phyloP scores from a whole-genome alignment of 2,329 filamentous ascomycete genomes.

The Gaeumannomyces tritici region DNA sequence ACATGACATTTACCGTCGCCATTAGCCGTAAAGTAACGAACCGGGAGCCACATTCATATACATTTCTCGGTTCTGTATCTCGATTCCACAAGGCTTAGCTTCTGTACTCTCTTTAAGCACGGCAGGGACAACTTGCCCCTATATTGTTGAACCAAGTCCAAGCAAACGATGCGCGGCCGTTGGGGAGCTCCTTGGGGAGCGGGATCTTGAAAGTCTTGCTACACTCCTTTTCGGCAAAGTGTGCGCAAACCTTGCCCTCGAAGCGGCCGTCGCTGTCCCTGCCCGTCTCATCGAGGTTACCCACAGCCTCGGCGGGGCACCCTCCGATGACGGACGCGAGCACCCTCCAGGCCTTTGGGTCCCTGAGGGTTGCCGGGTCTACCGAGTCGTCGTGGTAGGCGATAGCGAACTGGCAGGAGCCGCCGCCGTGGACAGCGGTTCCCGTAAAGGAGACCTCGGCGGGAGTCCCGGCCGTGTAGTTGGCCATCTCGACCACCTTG shows the following conservation, averaged over 20 bases:
- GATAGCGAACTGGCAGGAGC: slow-evolving; percentile 82
- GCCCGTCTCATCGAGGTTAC: slow-evolving; percentile 8
- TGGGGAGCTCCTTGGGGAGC: slow-evolving; percentile 13
- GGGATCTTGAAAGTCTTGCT: slow-evolving; percentile 13
- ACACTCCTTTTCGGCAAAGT: slow-evolving; percentile 11
- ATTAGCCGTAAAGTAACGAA: too few species aligned
- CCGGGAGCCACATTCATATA: slow-evolving; percentile 57
- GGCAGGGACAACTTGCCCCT: slow-evolving; percentile 18
- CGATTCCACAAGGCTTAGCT: neutral
- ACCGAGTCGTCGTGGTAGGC: slow-evolving; percentile 54
- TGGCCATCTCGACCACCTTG: neutral
- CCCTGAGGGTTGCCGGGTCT: neutral
- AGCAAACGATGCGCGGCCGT: slow-evolving; percentile 36
- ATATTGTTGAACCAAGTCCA: slow-evolving; percentile 53
- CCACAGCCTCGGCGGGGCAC: slow-evolving; percentile 11
- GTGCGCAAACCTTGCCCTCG: slow-evolving; percentile 10
- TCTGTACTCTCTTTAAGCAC: neutral
- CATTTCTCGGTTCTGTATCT: slow-evolving; percentile 43
- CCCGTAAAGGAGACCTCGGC: slow-evolving; percentile 55
- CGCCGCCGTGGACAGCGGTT: slow-evolving; percentile 75
- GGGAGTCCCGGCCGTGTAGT: slow-evolving; percentile 24
- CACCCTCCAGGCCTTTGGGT: slow-evolving; percentile 11
- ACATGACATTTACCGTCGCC: too few species aligned
- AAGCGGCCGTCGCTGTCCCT: slow-evolving; percentile 7
- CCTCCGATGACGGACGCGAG: slow-evolving; percentile 16